Evolutionary conservation across 2,329 filamentous ascomycete genomes (phyloP).

Genomic region (Fusarium haematococcum): DNA sequence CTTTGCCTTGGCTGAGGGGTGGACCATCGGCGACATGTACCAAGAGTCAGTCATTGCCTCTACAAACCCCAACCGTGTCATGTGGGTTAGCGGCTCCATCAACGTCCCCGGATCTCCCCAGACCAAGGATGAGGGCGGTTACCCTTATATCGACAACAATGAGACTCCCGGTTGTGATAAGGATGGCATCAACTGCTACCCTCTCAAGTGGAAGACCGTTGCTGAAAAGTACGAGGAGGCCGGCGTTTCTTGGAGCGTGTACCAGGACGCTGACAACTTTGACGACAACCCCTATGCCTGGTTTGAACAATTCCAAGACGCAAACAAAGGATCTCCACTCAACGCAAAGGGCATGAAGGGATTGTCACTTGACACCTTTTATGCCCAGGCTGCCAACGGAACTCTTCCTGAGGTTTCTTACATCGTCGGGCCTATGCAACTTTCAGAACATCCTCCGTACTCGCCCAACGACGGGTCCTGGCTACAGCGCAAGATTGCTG

Average conservation of each 20-base stretch:
- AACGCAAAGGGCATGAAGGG: neutral
- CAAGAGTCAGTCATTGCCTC: slow-evolving; percentile 64
- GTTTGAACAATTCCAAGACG: slow-evolving; percentile 64
- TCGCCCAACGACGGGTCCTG: neutral
- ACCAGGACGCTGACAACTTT: slow-evolving; percentile 63
- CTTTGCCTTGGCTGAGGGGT: slow-evolving; percentile 65
- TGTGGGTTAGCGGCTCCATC: slow-evolving; percentile 62
- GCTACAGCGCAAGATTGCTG: neutral
- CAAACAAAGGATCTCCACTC: slow-evolving; percentile 43
- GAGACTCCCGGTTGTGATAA: slow-evolving; percentile 59
- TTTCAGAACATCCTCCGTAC: neutral
- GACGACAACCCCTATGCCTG: slow-evolving; percentile 66
- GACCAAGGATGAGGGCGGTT: slow-evolving; percentile 25
- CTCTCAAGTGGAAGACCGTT: slow-evolving; percentile 65
- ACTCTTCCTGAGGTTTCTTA: neutral
- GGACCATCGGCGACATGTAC: slow-evolving; percentile 68
- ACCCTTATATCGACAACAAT: slow-evolving; percentile 61
- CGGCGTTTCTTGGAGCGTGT: slow-evolving; percentile 63
- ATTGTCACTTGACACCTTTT: neutral
- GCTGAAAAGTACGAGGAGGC: slow-evolving; percentile 61
- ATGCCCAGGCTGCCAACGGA: neutral
- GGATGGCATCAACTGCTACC: slow-evolving; percentile 62
- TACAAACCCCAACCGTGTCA: slow-evolving; percentile 65
- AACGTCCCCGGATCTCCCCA: slow-evolving; percentile 58
- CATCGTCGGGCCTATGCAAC: neutral